These are phyloP conservation scores for Sphaerosporella brunnea DNA, from an alignment of 495 filamentous ascomycete genomes.

Conservation along the genomic window DNA sequence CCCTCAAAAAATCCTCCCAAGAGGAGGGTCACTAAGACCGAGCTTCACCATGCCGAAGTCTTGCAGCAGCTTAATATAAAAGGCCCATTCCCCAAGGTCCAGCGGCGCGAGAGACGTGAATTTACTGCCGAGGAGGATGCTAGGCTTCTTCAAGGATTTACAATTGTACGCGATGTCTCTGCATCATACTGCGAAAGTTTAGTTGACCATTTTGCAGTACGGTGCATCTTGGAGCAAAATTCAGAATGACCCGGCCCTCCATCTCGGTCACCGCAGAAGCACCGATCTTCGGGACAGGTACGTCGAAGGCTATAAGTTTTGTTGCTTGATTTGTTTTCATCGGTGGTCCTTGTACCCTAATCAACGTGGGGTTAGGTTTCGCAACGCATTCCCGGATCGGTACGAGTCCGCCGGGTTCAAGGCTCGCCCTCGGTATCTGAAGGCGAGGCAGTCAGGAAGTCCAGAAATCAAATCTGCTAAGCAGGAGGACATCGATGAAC, in stretches of 20 bases:
- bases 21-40: constrained; percentile 17
- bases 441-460: constrained; percentile 19
- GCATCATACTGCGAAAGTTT: too few species aligned
- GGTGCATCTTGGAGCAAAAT: constrained; percentile 26
- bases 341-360: constrained; percentile 1
- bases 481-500: constrained; percentile 10
- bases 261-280: constrained; percentile 23
- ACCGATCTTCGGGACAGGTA: constrained; percentile 27
- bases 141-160: constrained; percentile 23
- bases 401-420: constrained; percentile 26
- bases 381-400: constrained; percentile 24
- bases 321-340: constrained; percentile 2
- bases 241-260: constrained; percentile 18
- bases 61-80: constrained; percentile 22
- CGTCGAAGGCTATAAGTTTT: constrained; percentile 9
- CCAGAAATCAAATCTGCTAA: constrained; percentile 10
- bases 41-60: constrained; percentile 23
- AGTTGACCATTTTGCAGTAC: too few species aligned
- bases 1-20: neutral
- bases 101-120: constrained; percentile 23
- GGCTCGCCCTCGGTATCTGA: constrained; percentile 22
- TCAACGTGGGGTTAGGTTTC: constrained; percentile 17
- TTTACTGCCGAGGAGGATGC: constrained; percentile 24
- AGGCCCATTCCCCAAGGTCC: constrained; percentile 20
- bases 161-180: constrained; percentile 22